phyloP scores from a whole-genome alignment of 345 rosid genomes.

The Erysimum cheiranthoides region DNA sequence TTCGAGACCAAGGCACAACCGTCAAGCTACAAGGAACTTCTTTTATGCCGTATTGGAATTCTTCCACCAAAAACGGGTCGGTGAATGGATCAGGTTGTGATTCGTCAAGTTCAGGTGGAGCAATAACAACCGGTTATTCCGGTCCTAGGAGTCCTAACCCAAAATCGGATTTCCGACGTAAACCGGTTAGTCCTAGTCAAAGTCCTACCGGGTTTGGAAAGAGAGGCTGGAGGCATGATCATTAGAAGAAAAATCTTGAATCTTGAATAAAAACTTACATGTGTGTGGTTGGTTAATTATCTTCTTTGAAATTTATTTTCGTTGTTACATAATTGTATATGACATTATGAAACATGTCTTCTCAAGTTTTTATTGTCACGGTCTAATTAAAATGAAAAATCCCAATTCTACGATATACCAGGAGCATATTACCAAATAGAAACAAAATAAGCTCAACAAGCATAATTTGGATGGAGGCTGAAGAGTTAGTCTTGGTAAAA shows the following conservation, averaged over 20 bases:
- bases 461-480: not conserved
- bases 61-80: conserved; percentile 65
- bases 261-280: conserved; percentile 32
- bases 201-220: conserved; percentile 49
- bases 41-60: conserved; percentile 67
- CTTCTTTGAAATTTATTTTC: conserved; percentile 14
- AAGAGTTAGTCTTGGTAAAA: not conserved
- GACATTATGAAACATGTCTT: conserved; percentile 22
- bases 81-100: conserved; percentile 59
- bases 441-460: not conserved
- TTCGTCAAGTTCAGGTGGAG: conserved; percentile 77
- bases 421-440: not conserved
- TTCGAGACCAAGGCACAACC: conserved; percentile 51
- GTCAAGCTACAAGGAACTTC: conserved; percentile 53
- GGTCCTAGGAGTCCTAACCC: conserved; percentile 72
- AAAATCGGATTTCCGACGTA: conserved; percentile 40
- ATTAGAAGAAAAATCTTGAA: conserved; percentile 22
- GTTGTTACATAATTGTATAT: conserved; percentile 37
- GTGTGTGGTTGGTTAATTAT: conserved; percentile 18
- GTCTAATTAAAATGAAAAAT: not conserved
- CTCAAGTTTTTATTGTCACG: not conserved
- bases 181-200: conserved; percentile 52
- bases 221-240: conserved; percentile 63
- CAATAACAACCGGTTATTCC: conserved; percentile 46
- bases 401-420: not conserved